Percentiles rank a stretch among this genome's conserved stretches.
Conservation (phyloP, 441 rosid species). For the Kokia cookei region DNA sequence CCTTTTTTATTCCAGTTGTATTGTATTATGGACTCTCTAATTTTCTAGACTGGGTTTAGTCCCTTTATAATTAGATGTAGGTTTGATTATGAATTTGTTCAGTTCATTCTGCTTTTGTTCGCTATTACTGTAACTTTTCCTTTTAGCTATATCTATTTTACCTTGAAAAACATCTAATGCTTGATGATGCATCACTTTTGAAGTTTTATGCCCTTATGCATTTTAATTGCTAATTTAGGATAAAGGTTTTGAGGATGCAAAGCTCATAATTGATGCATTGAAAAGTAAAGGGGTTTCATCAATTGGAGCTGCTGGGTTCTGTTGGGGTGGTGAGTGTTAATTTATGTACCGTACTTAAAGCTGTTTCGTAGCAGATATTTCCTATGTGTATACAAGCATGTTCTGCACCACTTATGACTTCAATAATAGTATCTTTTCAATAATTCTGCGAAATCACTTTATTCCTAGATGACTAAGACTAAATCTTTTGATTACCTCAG, state of each 20-base stretch:
- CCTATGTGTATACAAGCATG: too few species aligned
- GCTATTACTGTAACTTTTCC: neutral
- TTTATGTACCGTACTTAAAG: too few species aligned
- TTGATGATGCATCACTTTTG: neutral
- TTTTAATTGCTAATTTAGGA: slow-evolving; percentile 29
- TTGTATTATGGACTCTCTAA: neutral
- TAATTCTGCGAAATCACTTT: too few species aligned
- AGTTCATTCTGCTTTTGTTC: neutral
- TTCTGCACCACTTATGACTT: too few species aligned
- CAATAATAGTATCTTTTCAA: too few species aligned
- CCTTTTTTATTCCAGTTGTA: neutral
- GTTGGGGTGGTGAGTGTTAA: too few species aligned
- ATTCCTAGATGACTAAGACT: neutral
- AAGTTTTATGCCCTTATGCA: slow-evolving; percentile 6
- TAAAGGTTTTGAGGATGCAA: slow-evolving; percentile 56
- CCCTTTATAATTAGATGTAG: too few species aligned
- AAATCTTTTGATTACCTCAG: slow-evolving; percentile 25
- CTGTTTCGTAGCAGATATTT: too few species aligned
- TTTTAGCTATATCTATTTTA: neutral
- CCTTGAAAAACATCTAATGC: neutral
- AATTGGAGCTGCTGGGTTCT: too few species aligned
- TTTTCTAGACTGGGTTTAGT: neutral
- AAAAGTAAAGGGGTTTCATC: too few species aligned
- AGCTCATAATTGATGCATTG: slow-evolving; percentile 44
- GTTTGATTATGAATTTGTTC: too few species aligned